Evolutionary conservation across 495 filamentous ascomycete species (phyloP).

Genomic region (Penicillium mononematosum): DNA sequence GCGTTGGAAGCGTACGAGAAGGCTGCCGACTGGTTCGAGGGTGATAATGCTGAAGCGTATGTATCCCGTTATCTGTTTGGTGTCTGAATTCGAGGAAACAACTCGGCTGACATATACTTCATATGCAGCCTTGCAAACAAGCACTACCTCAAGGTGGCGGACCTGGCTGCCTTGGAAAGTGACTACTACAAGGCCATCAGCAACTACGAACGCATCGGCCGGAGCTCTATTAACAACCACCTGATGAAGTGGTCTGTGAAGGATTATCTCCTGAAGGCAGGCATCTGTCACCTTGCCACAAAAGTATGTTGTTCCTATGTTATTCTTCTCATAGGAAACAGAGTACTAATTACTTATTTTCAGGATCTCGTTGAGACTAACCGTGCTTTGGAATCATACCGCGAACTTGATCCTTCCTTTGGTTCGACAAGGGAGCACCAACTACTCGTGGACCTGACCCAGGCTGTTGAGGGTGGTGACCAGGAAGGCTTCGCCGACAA

Average conservation of each 20-base stretch:
- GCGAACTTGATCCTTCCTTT: slow-evolving; percentile 78
- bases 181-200: slow-evolving; percentile 81
- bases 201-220: slow-evolving; percentile 77
- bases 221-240: slow-evolving; percentile 68
- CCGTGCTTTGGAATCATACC: slow-evolving; percentile 76
- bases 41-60: slow-evolving; percentile 82
- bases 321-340: neutral
- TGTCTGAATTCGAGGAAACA: neutral
- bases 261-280: slow-evolving; percentile 89
- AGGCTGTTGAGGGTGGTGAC: slow-evolving; percentile 68
- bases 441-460: slow-evolving; percentile 69
- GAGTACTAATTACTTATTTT: neutral
- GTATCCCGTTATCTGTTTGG: slow-evolving; percentile 24
- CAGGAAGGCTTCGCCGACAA: slow-evolving; percentile 81
- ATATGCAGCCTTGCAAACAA: slow-evolving; percentile 76
- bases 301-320: slow-evolving; percentile 40
- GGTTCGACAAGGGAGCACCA: slow-evolving; percentile 72
- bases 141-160: slow-evolving; percentile 82
- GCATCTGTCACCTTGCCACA: slow-evolving; percentile 75
- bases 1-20: slow-evolving; percentile 77
- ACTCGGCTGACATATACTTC: slow-evolving; percentile 5
- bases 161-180: slow-evolving; percentile 73
- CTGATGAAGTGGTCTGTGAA: slow-evolving; percentile 90
- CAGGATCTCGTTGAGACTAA: slow-evolving; percentile 71
- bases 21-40: slow-evolving; percentile 83